Percentiles rank a stretch among this genome's conserved stretches.
phyloP scores from a whole-genome alignment of 1,284 basidiomycete species.

The Trichosporon sp. region DNA sequence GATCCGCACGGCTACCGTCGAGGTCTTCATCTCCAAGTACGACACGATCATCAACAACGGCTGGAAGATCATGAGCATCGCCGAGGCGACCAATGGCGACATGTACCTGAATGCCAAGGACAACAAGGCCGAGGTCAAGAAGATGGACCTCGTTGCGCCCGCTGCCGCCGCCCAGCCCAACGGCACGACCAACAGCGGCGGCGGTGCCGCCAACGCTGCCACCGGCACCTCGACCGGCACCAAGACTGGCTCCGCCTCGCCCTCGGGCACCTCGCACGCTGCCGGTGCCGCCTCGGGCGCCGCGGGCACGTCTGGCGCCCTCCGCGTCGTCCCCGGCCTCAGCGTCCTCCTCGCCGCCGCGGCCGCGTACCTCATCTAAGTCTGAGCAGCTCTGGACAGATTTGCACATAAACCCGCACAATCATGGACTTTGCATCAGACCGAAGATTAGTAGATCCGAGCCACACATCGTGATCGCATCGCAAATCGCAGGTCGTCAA shows the following conservation, averaged over 20 bases:
- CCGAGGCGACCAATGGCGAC: conserved; percentile 50
- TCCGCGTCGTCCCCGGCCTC: not conserved
- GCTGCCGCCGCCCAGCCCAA: not conserved
- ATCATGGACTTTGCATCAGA: not conserved
- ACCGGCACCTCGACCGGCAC: not conserved
- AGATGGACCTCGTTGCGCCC: not conserved
- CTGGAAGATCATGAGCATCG: conserved; percentile 61
- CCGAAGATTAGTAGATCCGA: too few species aligned
- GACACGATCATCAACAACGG: conserved; percentile 59
- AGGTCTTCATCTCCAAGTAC: conserved; percentile 64
- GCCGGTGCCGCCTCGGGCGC: not conserved
- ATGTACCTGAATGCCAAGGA: conserved; percentile 56
- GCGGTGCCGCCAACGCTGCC: not conserved
- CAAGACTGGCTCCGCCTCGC: not conserved
- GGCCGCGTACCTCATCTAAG: not conserved
- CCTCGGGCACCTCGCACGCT: not conserved
- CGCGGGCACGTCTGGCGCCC: not conserved
- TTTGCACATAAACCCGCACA: not conserved
- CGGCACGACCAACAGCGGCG: not conserved
- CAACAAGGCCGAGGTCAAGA: conserved; percentile 18
- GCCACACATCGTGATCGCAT: too few species aligned
- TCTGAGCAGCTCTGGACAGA: not conserved
- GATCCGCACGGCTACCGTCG: conserved; percentile 58
- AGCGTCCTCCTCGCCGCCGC: not conserved
- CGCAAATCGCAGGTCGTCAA: too few species aligned